Conservation (phyloP, 805 yeast species). For the Ogataea degrootiae region DNA sequence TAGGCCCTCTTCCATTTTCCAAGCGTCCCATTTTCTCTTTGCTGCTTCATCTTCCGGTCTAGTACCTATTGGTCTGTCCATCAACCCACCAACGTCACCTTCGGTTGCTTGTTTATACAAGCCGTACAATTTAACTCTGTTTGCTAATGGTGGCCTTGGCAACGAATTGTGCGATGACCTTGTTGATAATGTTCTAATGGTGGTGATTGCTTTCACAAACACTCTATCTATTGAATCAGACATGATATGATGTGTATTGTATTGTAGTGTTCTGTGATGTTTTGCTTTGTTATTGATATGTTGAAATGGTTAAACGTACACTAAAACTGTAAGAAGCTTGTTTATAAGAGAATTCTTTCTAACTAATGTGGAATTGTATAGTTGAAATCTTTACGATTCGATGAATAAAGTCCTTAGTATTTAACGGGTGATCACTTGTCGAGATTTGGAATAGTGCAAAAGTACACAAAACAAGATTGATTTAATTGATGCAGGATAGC, state of each 20-base stretch:
- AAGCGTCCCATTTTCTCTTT: slow-evolving; percentile 77
- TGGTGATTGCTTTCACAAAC: slow-evolving; percentile 76
- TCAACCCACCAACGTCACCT: slow-evolving; percentile 69
- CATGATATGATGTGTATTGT: slow-evolving; percentile 27
- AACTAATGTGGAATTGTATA: too few relatives aligned
- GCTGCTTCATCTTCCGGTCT: slow-evolving; percentile 62
- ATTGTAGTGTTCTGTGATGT: background rate
- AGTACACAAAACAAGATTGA: too few relatives aligned
- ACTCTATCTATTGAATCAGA: slow-evolving; percentile 67
- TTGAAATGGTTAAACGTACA: too few relatives aligned
- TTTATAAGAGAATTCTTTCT: too few relatives aligned
- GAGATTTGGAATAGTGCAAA: too few relatives aligned
- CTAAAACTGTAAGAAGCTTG: too few relatives aligned
- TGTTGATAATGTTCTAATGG: slow-evolving; percentile 67
- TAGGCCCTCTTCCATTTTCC: slow-evolving; percentile 72
- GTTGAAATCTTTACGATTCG: too few relatives aligned
- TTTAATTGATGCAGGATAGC: too few relatives aligned
- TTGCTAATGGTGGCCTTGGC: slow-evolving; percentile 74
- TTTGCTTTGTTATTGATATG: background rate
- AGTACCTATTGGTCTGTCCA: slow-evolving; percentile 61
- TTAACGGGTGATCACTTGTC: too few relatives aligned
- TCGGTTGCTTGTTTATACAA: slow-evolving; percentile 87
- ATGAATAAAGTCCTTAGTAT: too few relatives aligned
- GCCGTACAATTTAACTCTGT: slow-evolving; percentile 67
- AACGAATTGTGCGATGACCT: slow-evolving; percentile 56